Conservation (phyloP, 2,329 filamentous ascomycete species). For the Rutstroemia sp. region DNA sequence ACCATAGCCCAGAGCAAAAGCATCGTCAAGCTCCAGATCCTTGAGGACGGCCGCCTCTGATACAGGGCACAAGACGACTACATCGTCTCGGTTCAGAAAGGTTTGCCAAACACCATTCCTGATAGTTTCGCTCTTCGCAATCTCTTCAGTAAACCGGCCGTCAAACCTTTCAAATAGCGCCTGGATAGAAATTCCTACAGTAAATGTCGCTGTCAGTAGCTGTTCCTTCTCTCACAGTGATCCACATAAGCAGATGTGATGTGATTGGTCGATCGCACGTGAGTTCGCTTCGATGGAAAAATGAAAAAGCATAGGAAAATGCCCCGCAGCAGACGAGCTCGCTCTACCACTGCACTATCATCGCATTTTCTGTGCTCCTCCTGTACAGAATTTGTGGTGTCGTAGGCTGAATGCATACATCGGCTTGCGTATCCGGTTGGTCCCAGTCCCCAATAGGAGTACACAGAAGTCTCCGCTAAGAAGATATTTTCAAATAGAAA, state of each 20-base stretch:
- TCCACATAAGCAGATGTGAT: not conserved
- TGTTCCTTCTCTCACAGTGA: not conserved
- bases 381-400: too few species aligned
- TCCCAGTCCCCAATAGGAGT: not conserved
- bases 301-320: not conserved
- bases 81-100: constrained; percentile 5
- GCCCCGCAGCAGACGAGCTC: not conserved
- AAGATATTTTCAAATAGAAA: not conserved
- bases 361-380: not conserved
- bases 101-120: constrained; percentile 13
- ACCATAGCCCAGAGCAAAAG: constrained; percentile 7
- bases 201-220: not conserved
- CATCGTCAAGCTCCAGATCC: constrained; percentile 1
- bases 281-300: not conserved
- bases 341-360: constrained; percentile 2
- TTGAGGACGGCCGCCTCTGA: constrained; percentile 1
- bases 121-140: not conserved
- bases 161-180: constrained; percentile 10
- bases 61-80: not conserved
- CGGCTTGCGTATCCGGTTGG: too few species aligned
- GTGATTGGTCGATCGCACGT: constrained; percentile 4
- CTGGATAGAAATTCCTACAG: constrained; percentile 12
- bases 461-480: not conserved
- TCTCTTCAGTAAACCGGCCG: not conserved
- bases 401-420: too few species aligned